These are phyloP conservation scores for Panicum miliaceum DNA, from an alignment of 176 grass and related monocot species.

Conservation along the genomic window DNA sequence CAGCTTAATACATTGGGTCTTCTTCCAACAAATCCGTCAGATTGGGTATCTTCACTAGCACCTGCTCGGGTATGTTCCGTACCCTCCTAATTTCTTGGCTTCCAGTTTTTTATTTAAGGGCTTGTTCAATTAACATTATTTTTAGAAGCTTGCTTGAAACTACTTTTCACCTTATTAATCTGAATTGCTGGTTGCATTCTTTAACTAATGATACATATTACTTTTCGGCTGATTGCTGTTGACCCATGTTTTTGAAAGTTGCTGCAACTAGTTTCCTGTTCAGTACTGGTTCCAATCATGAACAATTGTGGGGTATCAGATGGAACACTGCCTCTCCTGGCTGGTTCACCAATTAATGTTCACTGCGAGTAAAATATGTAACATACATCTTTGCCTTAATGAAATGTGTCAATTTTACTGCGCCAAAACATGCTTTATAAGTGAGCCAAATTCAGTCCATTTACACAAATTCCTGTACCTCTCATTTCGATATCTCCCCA, in stretches of 20 bases:
- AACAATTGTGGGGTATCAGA: neutral
- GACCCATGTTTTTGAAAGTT: neutral
- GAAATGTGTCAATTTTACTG: neutral
- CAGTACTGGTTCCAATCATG: constrained; percentile 2
- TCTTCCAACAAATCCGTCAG: constrained; percentile 94
- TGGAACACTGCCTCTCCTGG: neutral
- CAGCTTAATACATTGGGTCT: constrained; percentile 98
- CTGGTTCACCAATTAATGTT: neutral
- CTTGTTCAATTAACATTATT: neutral
- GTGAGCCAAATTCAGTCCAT: constrained; percentile 1
- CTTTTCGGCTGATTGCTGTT: neutral
- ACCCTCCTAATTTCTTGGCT: neutral
- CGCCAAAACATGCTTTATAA: neutral
- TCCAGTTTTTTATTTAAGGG: neutral
- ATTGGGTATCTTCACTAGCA: constrained; percentile 90
- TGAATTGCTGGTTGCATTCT: neutral
- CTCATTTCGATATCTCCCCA: neutral
- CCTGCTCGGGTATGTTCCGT: constrained; percentile 68
- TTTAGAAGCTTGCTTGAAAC: neutral
- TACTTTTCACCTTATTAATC: neutral
- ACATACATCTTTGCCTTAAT: neutral
- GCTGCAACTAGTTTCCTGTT: neutral
- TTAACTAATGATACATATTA: neutral
- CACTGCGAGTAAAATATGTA: constrained; percentile 2
- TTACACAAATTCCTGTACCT: neutral